Conservation (phyloP, 192 early-diverging fungal species). For the Coemansia sp. region DNA sequence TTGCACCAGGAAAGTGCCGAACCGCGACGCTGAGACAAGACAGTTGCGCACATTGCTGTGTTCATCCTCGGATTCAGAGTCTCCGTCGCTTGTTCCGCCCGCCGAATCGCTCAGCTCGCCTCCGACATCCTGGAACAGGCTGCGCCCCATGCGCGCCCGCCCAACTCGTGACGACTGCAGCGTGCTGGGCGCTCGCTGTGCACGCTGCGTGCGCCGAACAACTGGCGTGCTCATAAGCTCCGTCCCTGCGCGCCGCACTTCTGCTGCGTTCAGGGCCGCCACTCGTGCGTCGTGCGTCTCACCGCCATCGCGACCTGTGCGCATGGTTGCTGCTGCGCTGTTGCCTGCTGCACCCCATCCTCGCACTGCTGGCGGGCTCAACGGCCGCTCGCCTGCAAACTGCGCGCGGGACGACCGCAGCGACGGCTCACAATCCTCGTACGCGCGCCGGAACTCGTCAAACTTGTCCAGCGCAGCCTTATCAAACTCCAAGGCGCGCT, state of each 20-base stretch:
- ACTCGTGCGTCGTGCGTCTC: slow-evolving; percentile 24
- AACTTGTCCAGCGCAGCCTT: slow-evolving; percentile 39
- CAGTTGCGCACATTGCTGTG: slow-evolving; percentile 41
- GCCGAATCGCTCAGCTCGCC: slow-evolving; percentile 38
- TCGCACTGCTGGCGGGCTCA: slow-evolving; percentile 42
- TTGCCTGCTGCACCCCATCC: slow-evolving; percentile 16
- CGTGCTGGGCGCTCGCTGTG: slow-evolving; percentile 30
- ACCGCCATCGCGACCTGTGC: slow-evolving; percentile 8
- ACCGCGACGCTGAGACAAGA: slow-evolving; percentile 36
- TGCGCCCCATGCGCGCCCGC: slow-evolving; percentile 25
- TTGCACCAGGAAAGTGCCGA: slow-evolving; percentile 51
- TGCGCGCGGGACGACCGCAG: slow-evolving; percentile 40
- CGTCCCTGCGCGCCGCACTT: slow-evolving; percentile 43
- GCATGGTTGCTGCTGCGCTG: slow-evolving; percentile 28
- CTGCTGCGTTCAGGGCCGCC: slow-evolving; percentile 24
- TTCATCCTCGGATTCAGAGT: slow-evolving; percentile 14
- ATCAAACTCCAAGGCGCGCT: slow-evolving; percentile 20
- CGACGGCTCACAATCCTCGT: slow-evolving; percentile 49
- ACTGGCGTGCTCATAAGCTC: slow-evolving; percentile 50
- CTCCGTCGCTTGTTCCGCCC: slow-evolving; percentile 19
- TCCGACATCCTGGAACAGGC: slow-evolving; percentile 23
- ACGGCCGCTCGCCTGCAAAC: slow-evolving; percentile 46
- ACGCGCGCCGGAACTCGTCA: slow-evolving; percentile 44
- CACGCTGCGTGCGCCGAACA: slow-evolving; percentile 25
- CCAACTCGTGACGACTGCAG: slow-evolving; percentile 19